A percentile compares a stretch with the other conserved stretches of the same genome.
Conservation (phyloP, 331 rosid species). For the Quercus lobata region DNA sequence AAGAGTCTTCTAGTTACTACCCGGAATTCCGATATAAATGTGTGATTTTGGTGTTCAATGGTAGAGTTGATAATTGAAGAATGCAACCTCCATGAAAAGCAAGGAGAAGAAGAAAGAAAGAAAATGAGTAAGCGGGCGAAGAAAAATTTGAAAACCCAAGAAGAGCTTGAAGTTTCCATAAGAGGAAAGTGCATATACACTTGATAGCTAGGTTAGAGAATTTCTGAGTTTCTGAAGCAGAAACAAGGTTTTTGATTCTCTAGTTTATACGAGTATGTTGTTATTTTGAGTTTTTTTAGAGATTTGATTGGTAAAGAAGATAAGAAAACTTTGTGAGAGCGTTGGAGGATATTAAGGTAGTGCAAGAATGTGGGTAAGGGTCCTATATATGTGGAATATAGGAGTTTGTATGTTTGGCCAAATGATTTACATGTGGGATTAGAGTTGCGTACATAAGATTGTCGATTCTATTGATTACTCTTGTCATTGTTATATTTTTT, state of each 20-base stretch:
- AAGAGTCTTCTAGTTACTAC: constrained; percentile 44
- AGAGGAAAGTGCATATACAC: not conserved
- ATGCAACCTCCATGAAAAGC: constrained; percentile 27
- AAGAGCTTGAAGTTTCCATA: constrained; percentile 12
- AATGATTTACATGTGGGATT: not conserved
- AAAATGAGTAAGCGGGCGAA: not conserved
- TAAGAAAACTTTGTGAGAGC: not conserved
- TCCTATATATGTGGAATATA: not conserved
- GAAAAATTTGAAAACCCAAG: constrained; percentile 11
- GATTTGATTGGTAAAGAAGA: not conserved
- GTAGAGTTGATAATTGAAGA: constrained; percentile 28
- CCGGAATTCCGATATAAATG: constrained; percentile 65
- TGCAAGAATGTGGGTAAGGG: not conserved
- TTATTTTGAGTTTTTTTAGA: not conserved
- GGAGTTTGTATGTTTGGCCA: not conserved
- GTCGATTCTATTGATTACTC: not conserved
- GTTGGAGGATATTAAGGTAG: not conserved
- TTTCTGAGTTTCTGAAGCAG: too few species aligned
- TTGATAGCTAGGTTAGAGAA: too few species aligned
- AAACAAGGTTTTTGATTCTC: too few species aligned
- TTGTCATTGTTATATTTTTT: not conserved
- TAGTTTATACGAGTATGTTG: too few species aligned
- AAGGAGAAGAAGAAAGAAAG: constrained; percentile 22
- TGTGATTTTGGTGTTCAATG: constrained; percentile 40
- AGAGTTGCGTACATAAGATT: not conserved